Base-by-base conservation (phyloP, 2,329 filamentous ascomycete genomes). In the Emmonsiellopsis sp. region DNA sequence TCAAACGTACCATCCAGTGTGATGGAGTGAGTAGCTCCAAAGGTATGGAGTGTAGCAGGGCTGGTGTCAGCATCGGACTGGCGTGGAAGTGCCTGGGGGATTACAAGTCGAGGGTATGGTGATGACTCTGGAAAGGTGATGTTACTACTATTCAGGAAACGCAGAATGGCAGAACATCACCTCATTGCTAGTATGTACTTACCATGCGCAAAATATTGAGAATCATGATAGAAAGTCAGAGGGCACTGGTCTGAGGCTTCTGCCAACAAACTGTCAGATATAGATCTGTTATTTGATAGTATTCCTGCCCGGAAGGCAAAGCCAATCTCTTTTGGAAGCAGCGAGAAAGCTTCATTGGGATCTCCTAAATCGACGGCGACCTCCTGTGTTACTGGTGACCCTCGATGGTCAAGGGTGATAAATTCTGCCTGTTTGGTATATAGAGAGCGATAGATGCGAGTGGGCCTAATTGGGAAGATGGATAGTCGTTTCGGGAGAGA, bases 361-460 rank as follows among this genome's bases (percentile, higher is more conserved):
- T 42, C 13, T 20, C 40, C 40, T 20, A 42, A 42, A 42, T 42
- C 40, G 20, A 42, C 15, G 15, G 15, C 15, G n/a, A 42, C 40
- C 8, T 42, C 7, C 40, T 42, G 40, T 7, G 40, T 42, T 20
- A 42, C 40, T 3, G 10, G n/a, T 13, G 5, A 42, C 40, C 40
- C 40, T 42, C 20, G 15, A 6, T 42, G 7, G 6, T 42, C 40
- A 42, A 42, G 40, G 40, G 40, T 42, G 40, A 42, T 20, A 42
- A 42, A 42, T 42, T 42, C 40, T 42, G 40, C 40, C 40, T 42
- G 40, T 13, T 42, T 42, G 3, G 40, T 20, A 42, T 20, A 5
- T 41, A 41, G 38, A 41, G 38, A 41, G 11, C 38, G 38, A 41
- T 41, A n/a, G 38, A 41, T 16, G 38, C 11, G 31, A 64, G 57